These are phyloP conservation scores for Nigrospora sphaerica DNA, from an alignment of 2,329 filamentous ascomycete genomes.

Conservation along the genomic window DNA sequence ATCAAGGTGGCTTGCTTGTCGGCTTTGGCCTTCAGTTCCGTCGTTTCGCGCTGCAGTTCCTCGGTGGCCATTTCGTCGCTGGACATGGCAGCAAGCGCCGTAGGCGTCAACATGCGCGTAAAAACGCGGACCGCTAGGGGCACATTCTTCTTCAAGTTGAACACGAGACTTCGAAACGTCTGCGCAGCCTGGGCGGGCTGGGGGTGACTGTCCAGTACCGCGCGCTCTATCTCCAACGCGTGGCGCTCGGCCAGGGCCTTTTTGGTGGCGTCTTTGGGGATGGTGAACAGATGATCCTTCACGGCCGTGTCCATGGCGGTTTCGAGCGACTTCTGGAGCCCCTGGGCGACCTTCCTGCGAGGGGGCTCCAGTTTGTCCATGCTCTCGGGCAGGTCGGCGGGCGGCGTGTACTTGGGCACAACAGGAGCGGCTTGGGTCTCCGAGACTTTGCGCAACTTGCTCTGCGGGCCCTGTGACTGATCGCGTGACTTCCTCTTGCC, in stretches of 20 bases:
- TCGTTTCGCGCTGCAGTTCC: slow-evolving; percentile 72
- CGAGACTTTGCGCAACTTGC: slow-evolving; percentile 48
- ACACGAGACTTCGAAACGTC: slow-evolving; percentile 69
- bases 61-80: slow-evolving; percentile 87
- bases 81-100: slow-evolving; percentile 80
- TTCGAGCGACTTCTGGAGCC: slow-evolving; percentile 62
- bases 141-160: slow-evolving; percentile 85
- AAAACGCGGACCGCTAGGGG: slow-evolving; percentile 71
- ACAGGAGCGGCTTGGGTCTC: slow-evolving; percentile 35
- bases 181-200: slow-evolving; percentile 44
- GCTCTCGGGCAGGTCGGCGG: slow-evolving; percentile 41
- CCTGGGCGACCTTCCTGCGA: slow-evolving; percentile 63
- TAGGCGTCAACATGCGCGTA: slow-evolving; percentile 61
- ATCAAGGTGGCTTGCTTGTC: slow-evolving; percentile 83
- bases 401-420: slow-evolving; percentile 37
- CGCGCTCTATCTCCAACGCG: slow-evolving; percentile 74
- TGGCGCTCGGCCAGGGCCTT: slow-evolving; percentile 62
- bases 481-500: slow-evolving; percentile 53
- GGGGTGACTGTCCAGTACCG: slow-evolving; percentile 50
- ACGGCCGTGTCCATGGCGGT: slow-evolving; percentile 60
- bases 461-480: slow-evolving; percentile 42
- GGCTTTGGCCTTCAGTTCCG: slow-evolving; percentile 67
- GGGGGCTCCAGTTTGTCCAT: slow-evolving; percentile 51
- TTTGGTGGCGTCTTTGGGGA: slow-evolving; percentile 57
- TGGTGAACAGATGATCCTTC: slow-evolving; percentile 55